Evolutionary conservation across 495 filamentous ascomycete genomes (phyloP), one percentile per base, ranked within the genome.

Genomic region (Sphaerosporella brunnea): DNA sequence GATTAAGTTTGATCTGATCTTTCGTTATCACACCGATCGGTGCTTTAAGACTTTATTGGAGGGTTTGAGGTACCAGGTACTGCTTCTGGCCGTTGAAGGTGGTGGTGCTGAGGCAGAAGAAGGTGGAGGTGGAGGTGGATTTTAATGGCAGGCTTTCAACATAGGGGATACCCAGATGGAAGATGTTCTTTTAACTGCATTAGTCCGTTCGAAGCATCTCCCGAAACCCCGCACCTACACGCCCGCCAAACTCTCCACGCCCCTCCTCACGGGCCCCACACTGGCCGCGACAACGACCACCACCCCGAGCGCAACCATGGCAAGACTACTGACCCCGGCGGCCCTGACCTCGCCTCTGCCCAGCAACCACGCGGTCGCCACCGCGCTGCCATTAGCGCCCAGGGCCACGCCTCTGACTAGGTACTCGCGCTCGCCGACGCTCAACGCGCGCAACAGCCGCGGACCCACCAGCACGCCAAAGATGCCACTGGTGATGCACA

Each of bases 241-340:
- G 47, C 47, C 36, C 57, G 39, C 19, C 49, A 63, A 26, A 15
- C 50, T 49, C 36, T 28, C 47, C 40, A 64, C 45, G 11, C 50
- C 48, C 23, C 55, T 42, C 20, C 49, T 63, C n/a, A 65, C 46
- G 4, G 61, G 53, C 11, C 71, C 70, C 16, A 74, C 63, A 28
- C 65, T 65, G 5, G 68, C 71, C 53, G 72, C 63, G 18, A 67
- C 65, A 13, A 74, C 65, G 2, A 69, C 72, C 23, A 69, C 66
- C 0, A 69, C 69, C 4, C 72, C 72, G 50, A 74, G 73, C 11
- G 73, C 43, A 24, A 67, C 68, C 72, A 75, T 73, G 1, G 66
- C 63, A 7, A 75, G 58, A 43, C 65, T 69, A 23, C 66, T 68
- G 40, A 75, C 62, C 28, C 72, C 71, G 4, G 71, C 72, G 4